Evolutionary conservation across 345 rosid species (phyloP), one percentile per base, ranked within the genome.

Genomic region (Tarenaya hassleriana): DNA sequence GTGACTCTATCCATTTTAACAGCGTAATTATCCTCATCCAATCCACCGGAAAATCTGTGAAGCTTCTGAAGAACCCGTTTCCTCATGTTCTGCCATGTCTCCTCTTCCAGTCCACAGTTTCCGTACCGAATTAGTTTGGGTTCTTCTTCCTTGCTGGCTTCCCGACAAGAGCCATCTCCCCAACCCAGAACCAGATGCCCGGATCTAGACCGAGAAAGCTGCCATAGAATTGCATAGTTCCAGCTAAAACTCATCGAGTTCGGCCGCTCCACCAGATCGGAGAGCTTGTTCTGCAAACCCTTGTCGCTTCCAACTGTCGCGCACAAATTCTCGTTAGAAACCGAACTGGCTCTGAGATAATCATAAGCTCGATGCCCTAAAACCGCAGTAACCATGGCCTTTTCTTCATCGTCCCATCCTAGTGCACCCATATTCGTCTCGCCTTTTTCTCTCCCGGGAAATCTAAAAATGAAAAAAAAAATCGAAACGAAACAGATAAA

Each of bases 141-240:
- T 58, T 79, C 95, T 53, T 92, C 98, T 33, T 77, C 85, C 3
- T 78, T 82, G 40, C 64, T 74, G 4, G 98, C 95, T 74, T 92
- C 98, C 38, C 98, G 60, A 55, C 96, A 87, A 34, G 77, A 87
- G 57, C 98, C 96, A 54, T 92, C 98, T 32, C 94, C 98, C 98
- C 98, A 92, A n/a, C 94, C 88, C n/a, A 92, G 64, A 32, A 84
- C 89, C 75, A 75, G 78, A 13, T 84, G 92, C 42, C 94, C 89
- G 8, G 96, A 77, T 66, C 80, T 85, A 32, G 91, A 88, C 72
- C 77, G 66, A 10, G 96, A 85, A 47, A 88, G 78, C 47, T 92
- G 98, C 98, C 98, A 92, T 67, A 88, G 81, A 33, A 92, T 77
- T 0, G 98, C 95, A 5, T 88, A 92, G 72, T 83, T 92, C 98